Evolutionary conservation across 352 stramenopile species (phyloP), one percentile per base, ranked within the genome.

Genomic region (Pythium utonaiense): DNA sequence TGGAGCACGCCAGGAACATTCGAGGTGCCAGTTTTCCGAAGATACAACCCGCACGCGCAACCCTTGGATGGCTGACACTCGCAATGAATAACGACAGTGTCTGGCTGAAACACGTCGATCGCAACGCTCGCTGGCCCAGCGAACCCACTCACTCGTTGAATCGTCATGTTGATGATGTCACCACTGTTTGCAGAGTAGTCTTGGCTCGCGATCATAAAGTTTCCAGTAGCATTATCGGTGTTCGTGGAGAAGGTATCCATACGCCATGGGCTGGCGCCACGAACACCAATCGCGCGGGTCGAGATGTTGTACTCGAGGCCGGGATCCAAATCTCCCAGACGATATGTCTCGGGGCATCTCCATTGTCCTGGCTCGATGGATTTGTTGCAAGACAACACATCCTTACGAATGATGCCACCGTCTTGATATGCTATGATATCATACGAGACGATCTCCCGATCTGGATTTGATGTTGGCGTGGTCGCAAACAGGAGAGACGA

Each of bases 361-460:
- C 54, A 48, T n/a, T 53, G 48, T 19, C 53, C 40, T 10, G 58
- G 53, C 14, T 25, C 48, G 17, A 55, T 42, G 16, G 60, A 48
- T 0, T 16, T 31, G 19, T 66, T 38, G 36, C 60, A 72, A 8
- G 51, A 53, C 6, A 63, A 44, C 8, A 42, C 47, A 21, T 57
- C 34, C 21, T 34, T 17, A 19, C 54, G 50, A 7, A 66, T 34
- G 6, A 60, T 9, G n/a, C 13, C 47, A 13, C 22, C 22, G 16
- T 33, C 44, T 25, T 21, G 36, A 16, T 36, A 60, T 3, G 52
- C 54, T 27, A 27, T 16, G 17, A 89, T 19, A 0, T 73, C 60
- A 28, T 75, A 83, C 12, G 53, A 67, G 3, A 51, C 5, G 47
- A 81, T 83, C 55, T 87, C 80, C 4, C 58, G 53, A 53, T 86